Evolutionary conservation across 495 filamentous ascomycete genomes (phyloP), one percentile per base, ranked within the genome.

Genomic region (Xylaria longipes): DNA sequence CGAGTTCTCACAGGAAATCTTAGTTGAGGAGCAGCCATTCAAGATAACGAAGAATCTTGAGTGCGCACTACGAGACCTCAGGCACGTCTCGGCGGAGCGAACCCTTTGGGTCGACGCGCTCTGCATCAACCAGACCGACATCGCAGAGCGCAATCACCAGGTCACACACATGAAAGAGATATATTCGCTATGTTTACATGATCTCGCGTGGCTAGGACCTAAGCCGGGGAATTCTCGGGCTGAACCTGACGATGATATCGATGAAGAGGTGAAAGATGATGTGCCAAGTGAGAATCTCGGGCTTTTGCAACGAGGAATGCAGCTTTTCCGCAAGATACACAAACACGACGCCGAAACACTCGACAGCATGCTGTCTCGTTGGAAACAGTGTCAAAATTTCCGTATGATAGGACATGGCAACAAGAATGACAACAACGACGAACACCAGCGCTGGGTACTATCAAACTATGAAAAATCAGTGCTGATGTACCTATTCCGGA

Each of bases 121-220:
- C 29, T 82, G 80, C 66, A 80, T 82, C 68, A 76, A 82, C 52
- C 80, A 82, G 70, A n/a, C 69, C 2, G 69, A 82, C 68, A 46
- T 68, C 1, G 45, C 63, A 8, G 82, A 84, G 65, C 76, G 76
- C 20, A 74, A 68, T 22, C 56, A 68, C 1, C 82, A 84, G 69
- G 75, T 84, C 4, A 50, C 50, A 1, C 61, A 76, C 5, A 84
- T 82, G 80, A 68, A 70, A 0, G 66, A 75, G 8, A 78, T 84
- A 20, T 84, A 80, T 46, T 58, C 46, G 5, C 46, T 46, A 20
- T 78, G 80, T 7, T 61, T 22, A 1, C 22, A 43, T 1, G 76
- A 80, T 11, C 46, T 79, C 12, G 69, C 76, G 27, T 82, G 79
- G 78, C 73, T 83, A 27, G 78, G 74, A 1, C 68, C 71, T 0